Conservation (phyloP, 169 alveolate genomes). For the Amoebophrya sp. region DNA sequence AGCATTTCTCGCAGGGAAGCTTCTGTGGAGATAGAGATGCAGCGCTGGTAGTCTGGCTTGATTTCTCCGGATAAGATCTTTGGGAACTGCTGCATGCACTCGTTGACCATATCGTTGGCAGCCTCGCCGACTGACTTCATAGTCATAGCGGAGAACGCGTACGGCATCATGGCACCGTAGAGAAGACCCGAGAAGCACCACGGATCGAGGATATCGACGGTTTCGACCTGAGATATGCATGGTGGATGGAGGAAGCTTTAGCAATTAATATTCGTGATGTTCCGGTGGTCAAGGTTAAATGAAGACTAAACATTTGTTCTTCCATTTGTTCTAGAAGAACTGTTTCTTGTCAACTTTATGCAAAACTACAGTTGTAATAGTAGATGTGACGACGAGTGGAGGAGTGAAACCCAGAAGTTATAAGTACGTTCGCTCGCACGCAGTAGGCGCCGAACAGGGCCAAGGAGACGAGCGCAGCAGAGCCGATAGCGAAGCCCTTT, state of each 20-base stretch:
- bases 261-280: too few species aligned
- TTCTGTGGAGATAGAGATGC: slow-evolving; percentile 46
- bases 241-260: too few species aligned
- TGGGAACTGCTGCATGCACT: slow-evolving; percentile 72
- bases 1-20: slow-evolving; percentile 78
- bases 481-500: slow-evolving; percentile 83
- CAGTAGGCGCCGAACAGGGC: slow-evolving; percentile 81
- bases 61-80: neutral
- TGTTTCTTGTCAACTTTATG: too few species aligned
- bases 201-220: slow-evolving; percentile 66
- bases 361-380: too few species aligned
- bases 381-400: too few species aligned
- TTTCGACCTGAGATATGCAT: slow-evolving; percentile 34
- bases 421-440: slow-evolving; percentile 61
- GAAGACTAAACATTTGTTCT: too few species aligned
- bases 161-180: slow-evolving; percentile 82
- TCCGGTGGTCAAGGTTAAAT: too few species aligned
- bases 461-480: slow-evolving; percentile 80
- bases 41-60: slow-evolving; percentile 38
- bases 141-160: slow-evolving; percentile 76
- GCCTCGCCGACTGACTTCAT: slow-evolving; percentile 83
- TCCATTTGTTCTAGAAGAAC: too few species aligned
- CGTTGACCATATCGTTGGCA: slow-evolving; percentile 74
- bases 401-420: too few species aligned
- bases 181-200: slow-evolving; percentile 68